A percentile compares a stretch with the other conserved stretches of the same genome.
phyloP scores from a whole-genome alignment of 2,329 filamentous ascomycete genomes.

The Pleoardoris graminearum region DNA sequence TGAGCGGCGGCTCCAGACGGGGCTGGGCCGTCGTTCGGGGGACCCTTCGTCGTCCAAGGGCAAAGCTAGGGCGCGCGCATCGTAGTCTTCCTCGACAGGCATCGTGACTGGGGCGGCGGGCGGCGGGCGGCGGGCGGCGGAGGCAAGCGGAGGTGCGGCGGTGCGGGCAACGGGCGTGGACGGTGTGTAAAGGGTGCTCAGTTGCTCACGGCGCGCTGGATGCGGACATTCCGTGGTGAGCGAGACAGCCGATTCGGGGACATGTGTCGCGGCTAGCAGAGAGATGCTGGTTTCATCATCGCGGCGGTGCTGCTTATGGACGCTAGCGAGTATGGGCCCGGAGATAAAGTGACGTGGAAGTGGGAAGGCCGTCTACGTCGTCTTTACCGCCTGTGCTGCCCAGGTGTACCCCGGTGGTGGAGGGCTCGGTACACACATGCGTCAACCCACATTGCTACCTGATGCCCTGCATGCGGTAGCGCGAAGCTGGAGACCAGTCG shows the following conservation, averaged over 20 bases:
- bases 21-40: constrained; percentile 45
- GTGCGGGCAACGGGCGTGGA: constrained; percentile 4
- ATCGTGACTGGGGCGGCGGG: constrained; percentile 28
- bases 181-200: constrained; percentile 1
- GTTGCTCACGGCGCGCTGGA: constrained; percentile 2
- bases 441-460: too few relatives aligned
- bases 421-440: too few relatives aligned
- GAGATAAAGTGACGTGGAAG: not conserved
- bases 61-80: constrained; percentile 58
- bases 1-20: constrained; percentile 57
- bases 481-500: not conserved
- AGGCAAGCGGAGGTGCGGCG: constrained; percentile 11
- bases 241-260: constrained; percentile 10
- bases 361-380: too few relatives aligned
- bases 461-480: too few relatives aligned
- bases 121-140: constrained; percentile 17
- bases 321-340: not conserved
- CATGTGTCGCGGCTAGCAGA: constrained; percentile 1
- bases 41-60: constrained; percentile 56
- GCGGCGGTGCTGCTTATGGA: constrained; percentile 3
- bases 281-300: constrained; percentile 13
- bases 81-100: constrained; percentile 51
- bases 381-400: too few relatives aligned
- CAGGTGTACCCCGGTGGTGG: too few relatives aligned
- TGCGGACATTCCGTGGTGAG: constrained; percentile 11